These are phyloP conservation scores for Colletotrichum gloeosporioides DNA, from an alignment of 2,329 filamentous ascomycete species.

Conservation along the genomic window DNA sequence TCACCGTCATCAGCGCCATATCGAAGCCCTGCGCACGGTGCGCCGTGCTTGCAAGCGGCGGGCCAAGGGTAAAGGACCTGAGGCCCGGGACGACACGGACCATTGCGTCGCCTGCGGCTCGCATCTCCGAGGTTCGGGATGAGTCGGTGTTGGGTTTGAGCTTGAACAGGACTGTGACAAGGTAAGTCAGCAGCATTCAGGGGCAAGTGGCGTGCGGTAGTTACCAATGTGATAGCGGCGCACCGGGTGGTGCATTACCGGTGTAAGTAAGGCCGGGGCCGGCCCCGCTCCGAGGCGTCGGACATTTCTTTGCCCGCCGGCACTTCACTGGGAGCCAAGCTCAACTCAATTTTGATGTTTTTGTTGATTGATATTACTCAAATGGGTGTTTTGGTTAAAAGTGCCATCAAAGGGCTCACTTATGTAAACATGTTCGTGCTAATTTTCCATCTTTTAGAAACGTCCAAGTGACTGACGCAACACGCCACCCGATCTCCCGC, in stretches of 20 bases:
- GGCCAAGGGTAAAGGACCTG: neutral
- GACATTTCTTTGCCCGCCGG: neutral
- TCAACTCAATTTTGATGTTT: neutral
- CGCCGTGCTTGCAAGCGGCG: conserved; percentile 19
- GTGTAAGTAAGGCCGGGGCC: neutral
- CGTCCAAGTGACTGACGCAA: neutral
- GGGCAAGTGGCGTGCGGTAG: too few species aligned
- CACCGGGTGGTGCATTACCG: neutral
- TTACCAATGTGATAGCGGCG: neutral
- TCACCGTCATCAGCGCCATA: conserved; percentile 21
- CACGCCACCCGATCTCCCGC: neutral
- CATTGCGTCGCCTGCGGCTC: neutral
- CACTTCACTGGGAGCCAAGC: neutral
- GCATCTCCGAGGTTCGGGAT: neutral
- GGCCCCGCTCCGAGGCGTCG: neutral
- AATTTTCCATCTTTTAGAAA: neutral
- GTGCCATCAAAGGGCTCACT: neutral
- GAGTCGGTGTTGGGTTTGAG: neutral
- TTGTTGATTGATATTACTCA: neutral
- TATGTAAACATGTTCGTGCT: neutral
- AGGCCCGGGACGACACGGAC: neutral
- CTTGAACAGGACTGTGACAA: conserved; percentile 15
- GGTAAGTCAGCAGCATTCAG: neutral
- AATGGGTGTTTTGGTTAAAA: neutral
- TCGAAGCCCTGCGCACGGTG: conserved; percentile 22